phyloP scores from a whole-genome alignment of 2,329 filamentous ascomycete species.

The Aspergillus melleus region DNA sequence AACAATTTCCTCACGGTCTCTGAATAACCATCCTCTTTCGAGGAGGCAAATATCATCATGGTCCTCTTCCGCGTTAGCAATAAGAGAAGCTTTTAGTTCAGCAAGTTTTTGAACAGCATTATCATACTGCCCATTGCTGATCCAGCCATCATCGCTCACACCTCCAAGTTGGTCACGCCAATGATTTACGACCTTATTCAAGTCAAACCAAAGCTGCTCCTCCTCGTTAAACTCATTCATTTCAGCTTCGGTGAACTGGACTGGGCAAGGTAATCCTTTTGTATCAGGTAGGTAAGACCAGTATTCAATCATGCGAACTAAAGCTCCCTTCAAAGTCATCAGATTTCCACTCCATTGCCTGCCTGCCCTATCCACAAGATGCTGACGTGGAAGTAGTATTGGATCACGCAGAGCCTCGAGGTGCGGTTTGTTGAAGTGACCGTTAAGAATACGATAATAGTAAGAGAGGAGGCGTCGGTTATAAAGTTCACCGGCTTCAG shows the following conservation, averaged over 20 bases:
- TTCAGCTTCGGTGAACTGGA: constrained; percentile 4
- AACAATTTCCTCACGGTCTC: constrained; percentile 16
- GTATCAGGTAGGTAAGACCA: constrained; percentile 10
- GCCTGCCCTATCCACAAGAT: constrained; percentile 24
- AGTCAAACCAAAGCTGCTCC: constrained; percentile 11
- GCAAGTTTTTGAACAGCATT: constrained; percentile 8
- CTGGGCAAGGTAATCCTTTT: constrained; percentile 5
- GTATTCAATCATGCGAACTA: constrained; percentile 19
- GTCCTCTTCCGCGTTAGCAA: constrained; percentile 8
- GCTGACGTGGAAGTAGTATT: constrained; percentile 16
- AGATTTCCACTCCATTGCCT: constrained; percentile 24
- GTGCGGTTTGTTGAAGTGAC: constrained; percentile 22
- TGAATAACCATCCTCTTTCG: constrained; percentile 15
- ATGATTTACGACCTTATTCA: constrained; percentile 7
- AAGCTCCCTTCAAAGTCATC: constrained; percentile 22
- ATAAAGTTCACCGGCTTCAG: constrained; percentile 20
- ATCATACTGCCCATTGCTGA: constrained; percentile 15
- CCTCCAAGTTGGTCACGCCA: constrained; percentile 13
- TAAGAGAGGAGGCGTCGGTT: constrained; percentile 18
- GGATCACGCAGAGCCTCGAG: constrained; percentile 21
- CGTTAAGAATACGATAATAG: constrained; percentile 25
- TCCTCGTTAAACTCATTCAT: constrained; percentile 3
- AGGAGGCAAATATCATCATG: constrained; percentile 9
- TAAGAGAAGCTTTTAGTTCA: constrained; percentile 10
- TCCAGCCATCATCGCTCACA: constrained; percentile 14